Conservation (phyloP, 2,329 filamentous ascomycete genomes). For the Colletotrichum camelliae region DNA sequence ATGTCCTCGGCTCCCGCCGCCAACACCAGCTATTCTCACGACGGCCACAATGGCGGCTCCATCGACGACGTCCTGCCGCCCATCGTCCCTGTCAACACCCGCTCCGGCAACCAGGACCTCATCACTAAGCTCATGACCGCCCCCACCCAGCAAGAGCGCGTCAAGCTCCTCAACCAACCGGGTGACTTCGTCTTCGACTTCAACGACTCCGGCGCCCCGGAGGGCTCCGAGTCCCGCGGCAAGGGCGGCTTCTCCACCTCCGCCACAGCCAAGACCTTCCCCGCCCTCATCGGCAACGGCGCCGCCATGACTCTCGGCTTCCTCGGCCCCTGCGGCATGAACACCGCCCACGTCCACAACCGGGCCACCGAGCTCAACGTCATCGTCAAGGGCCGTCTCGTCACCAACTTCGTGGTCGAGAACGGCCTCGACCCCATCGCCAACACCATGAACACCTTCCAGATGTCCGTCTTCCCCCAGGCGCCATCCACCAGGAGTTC, state of each 20-base stretch:
- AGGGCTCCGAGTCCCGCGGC: slow-evolving; percentile 26
- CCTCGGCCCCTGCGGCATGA: slow-evolving; percentile 55
- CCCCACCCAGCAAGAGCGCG: slow-evolving; percentile 33
- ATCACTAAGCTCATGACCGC: slow-evolving; percentile 47
- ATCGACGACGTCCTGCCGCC: slow-evolving; percentile 29
- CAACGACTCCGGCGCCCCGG: slow-evolving; percentile 26
- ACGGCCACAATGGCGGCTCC: not conserved
- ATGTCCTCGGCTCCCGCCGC: not conserved
- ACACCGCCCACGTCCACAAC: slow-evolving; percentile 54
- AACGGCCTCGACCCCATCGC: slow-evolving; percentile 43
- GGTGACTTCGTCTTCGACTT: slow-evolving; percentile 51
- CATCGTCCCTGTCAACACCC: slow-evolving; percentile 44
- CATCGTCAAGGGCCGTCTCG: slow-evolving; percentile 47
- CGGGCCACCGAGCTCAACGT: slow-evolving; percentile 54
- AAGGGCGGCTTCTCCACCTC: slow-evolving; percentile 43
- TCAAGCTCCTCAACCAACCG: slow-evolving; percentile 35
- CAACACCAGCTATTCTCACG: not conserved
- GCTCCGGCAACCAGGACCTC: slow-evolving; percentile 49
- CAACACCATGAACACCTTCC: slow-evolving; percentile 38
- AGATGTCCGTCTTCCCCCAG: slow-evolving; percentile 55
- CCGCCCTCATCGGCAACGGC: slow-evolving; percentile 53
- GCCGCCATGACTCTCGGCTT: slow-evolving; percentile 54
- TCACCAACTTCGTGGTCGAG: slow-evolving; percentile 49
- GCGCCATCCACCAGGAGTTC: slow-evolving; percentile 55
- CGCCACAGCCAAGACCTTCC: slow-evolving; percentile 53